These are phyloP conservation scores for Dictyostelium citrinum DNA, from an alignment of 78 protist species.

Conservation along the genomic window DNA sequence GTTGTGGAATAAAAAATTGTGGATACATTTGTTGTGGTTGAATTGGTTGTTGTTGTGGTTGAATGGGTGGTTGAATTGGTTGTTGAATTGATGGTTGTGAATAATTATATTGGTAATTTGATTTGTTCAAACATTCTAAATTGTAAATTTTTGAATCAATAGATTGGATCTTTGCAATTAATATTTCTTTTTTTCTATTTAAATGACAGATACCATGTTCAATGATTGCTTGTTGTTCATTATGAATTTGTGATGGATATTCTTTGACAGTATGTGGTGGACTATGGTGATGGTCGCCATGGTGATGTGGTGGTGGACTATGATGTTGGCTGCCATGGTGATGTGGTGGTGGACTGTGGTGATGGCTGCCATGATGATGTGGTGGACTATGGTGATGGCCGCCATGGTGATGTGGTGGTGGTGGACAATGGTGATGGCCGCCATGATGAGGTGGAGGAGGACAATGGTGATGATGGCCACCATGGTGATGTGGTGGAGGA, in stretches of 20 bases:
- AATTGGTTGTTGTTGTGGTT: too few species aligned
- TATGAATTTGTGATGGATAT: background rate
- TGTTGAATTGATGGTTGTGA: background rate
- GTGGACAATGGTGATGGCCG: background rate
- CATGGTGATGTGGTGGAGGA: background rate
- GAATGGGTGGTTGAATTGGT: background rate
- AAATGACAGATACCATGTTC: background rate
- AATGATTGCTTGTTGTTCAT: background rate
- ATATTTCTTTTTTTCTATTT: background rate
- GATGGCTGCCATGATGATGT: background rate
- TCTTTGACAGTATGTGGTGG: background rate
- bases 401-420: background rate
- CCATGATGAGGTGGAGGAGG: background rate
- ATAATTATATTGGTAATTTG: background rate
- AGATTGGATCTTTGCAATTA: background rate
- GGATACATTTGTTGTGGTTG: background rate
- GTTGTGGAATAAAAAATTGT: background rate
- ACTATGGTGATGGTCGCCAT: background rate
- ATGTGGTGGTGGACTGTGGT: background rate
- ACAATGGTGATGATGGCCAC: background rate
- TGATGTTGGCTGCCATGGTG: background rate
- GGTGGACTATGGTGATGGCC: background rate
- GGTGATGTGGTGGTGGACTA: background rate
- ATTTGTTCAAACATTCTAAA: background rate
- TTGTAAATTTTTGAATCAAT: background rate